A percentile compares a stretch with the other conserved stretches of the same genome.
These are phyloP conservation scores for Xylaria acuta DNA, from an alignment of 495 filamentous ascomycete genomes.

Conservation along the genomic window DNA sequence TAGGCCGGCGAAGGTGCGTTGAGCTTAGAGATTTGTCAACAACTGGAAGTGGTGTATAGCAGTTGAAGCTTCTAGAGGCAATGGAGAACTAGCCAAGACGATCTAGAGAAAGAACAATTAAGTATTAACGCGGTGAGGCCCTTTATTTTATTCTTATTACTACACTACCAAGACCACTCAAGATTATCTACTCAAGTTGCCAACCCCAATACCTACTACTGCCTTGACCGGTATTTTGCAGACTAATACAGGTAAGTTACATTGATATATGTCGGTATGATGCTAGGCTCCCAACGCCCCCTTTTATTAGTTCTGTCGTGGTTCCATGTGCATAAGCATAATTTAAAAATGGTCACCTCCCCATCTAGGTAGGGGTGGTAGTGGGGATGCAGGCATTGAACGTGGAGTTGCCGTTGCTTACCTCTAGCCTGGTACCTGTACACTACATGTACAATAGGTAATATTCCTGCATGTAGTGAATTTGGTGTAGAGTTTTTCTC, in stretches of 20 bases:
- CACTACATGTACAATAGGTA: neutral
- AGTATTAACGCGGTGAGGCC: neutral
- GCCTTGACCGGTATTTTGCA: neutral
- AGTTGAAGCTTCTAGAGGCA: neutral
- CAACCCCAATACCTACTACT: neutral
- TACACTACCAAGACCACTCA: slow-evolving; percentile 1
- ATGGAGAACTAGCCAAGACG: neutral
- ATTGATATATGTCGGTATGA: neutral
- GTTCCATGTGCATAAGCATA: slow-evolving; percentile 10
- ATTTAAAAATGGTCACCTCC: slow-evolving; percentile 14
- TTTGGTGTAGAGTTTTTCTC: neutral
- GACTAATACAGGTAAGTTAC: neutral
- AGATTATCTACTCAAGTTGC: neutral
- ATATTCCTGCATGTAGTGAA: neutral
- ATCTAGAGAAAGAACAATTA: neutral
- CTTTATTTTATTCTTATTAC: neutral
- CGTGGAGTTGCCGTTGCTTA: neutral
- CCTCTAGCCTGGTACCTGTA: neutral
- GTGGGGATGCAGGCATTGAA: neutral
- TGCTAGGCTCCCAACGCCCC: neutral
- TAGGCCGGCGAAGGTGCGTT: neutral
- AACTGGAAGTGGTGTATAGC: neutral
- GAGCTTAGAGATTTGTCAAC: neutral
- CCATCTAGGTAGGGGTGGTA: neutral
- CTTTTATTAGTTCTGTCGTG: neutral